Conservation (phyloP, 768 basidiomycete genomes). For the Rhizopogon vinicolor region DNA sequence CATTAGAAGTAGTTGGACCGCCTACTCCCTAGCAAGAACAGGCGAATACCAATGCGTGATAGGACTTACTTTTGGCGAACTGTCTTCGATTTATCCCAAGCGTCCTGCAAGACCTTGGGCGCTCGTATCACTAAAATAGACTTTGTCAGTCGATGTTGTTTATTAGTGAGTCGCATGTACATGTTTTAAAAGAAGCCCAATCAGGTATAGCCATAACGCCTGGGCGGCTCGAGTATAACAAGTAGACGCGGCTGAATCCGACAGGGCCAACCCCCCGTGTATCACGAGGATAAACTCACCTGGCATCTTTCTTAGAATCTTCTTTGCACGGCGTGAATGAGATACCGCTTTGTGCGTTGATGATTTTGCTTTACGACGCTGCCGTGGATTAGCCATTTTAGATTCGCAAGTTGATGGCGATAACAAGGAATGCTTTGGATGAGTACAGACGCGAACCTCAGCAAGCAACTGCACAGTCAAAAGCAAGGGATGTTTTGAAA, state of each 20-base stretch:
- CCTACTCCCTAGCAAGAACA: background rate
- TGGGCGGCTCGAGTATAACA: background rate
- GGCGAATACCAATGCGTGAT: background rate
- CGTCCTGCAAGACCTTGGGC: constrained; percentile 74
- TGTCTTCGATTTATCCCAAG: constrained; percentile 87
- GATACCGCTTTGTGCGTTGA: constrained; percentile 68
- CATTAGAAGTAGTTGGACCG: background rate
- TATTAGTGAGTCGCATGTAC: no score
- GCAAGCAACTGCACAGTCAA: background rate
- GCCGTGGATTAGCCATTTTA: constrained; percentile 89
- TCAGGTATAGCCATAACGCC: constrained; percentile 5
- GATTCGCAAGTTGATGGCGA: background rate
- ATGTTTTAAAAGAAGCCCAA: background rate
- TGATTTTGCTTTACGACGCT: constrained; percentile 82
- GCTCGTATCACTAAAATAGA: constrained; percentile 63
- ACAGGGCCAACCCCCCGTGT: background rate
- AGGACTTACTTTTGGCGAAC: constrained; percentile 83
- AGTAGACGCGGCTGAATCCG: background rate
- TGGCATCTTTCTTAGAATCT: constrained; percentile 73
- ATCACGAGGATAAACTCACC: constrained; percentile 37
- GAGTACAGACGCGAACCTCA: background rate
- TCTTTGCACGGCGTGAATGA: constrained; percentile 71
- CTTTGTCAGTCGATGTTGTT: background rate
- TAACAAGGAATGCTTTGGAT: background rate
- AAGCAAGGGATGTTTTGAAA: background rate